Percentiles rank a stretch among this genome's conserved stretches.
Evolutionary conservation across 257 asterid species (phyloP).

Genomic region (Asclepias syriaca): DNA sequence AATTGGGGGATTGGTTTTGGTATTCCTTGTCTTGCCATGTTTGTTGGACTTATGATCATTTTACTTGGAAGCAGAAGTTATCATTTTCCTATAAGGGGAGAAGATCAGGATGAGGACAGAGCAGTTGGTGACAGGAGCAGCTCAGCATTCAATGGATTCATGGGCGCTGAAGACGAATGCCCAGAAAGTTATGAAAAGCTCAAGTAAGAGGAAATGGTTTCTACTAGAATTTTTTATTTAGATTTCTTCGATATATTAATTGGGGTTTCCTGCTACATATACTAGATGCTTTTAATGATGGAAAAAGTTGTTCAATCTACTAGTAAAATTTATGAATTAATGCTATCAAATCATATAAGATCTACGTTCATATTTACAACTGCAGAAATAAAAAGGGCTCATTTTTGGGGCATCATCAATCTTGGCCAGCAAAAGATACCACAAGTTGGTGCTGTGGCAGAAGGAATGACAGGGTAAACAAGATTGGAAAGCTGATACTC

Average conservation of each 20-base stretch:
- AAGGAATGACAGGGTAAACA: constrained; percentile 37
- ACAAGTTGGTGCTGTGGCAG: not conserved
- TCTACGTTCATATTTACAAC: no score
- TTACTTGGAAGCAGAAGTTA: constrained; percentile 30
- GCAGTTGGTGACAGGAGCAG: constrained; percentile 10
- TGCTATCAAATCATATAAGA: no score
- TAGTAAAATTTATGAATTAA: no score
- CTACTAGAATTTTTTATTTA: no score
- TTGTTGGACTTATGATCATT: constrained; percentile 21
- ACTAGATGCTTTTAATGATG: no score
- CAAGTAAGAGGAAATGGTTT: not conserved
- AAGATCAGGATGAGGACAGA: not conserved
- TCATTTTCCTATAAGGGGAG: constrained; percentile 9
- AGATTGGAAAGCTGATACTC: constrained; percentile 41
- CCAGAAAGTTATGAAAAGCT: not conserved
- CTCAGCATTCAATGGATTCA: not conserved
- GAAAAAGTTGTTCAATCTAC: no score
- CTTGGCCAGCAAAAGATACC: no score
- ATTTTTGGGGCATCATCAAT: no score
- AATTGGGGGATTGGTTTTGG: constrained; percentile 43
- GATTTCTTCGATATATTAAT: no score
- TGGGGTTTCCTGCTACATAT: no score
- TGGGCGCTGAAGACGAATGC: not conserved
- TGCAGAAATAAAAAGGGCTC: no score
- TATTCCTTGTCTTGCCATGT: constrained; percentile 33